These are phyloP conservation scores for Leishmania turanica DNA, from an alignment of 208 protist species.

Conservation along the genomic window DNA sequence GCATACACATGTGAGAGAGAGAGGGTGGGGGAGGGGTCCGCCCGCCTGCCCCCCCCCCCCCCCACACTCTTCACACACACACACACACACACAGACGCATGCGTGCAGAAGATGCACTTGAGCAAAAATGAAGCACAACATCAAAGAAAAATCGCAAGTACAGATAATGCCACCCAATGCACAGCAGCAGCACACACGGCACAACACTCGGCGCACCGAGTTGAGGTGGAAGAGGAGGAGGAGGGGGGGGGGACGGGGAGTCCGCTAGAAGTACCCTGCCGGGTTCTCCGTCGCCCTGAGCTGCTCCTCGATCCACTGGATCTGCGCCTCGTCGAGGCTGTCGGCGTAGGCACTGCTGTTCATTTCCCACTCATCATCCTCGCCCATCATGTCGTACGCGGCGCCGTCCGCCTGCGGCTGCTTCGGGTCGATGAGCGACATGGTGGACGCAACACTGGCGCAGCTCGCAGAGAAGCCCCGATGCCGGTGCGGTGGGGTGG, in stretches of 20 bases:
- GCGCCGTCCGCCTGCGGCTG: conserved; percentile 9
- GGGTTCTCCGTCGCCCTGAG: conserved; percentile 64
- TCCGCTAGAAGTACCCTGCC: conserved; percentile 42
- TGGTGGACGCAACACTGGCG: conserved; percentile 30
- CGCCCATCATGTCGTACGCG: conserved; percentile 19
- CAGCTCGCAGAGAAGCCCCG: conserved; percentile 22
- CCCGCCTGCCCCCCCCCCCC: too few species aligned
- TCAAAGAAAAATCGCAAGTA: too few species aligned
- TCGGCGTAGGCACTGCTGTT: conserved; percentile 85
- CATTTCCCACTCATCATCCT: conserved; percentile 59
- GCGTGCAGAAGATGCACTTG: neutral
- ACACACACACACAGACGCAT: neutral
- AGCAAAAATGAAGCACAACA: too few species aligned
- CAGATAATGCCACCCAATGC: neutral
- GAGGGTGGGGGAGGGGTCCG: too few species aligned
- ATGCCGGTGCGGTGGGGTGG: neutral
- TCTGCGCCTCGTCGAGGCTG: conserved; percentile 75
- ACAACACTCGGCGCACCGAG: neutral
- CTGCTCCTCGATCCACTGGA: conserved; percentile 83
- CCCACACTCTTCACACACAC: too few species aligned
- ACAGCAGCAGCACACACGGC: neutral
- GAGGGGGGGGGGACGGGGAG: neutral
- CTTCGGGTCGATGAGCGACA: conserved; percentile 24
- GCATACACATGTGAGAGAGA: too few species aligned
- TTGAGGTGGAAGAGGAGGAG: neutral